These are phyloP conservation scores for Torulaspora indica DNA, from an alignment of 805 yeast species.

Conservation along the genomic window DNA sequence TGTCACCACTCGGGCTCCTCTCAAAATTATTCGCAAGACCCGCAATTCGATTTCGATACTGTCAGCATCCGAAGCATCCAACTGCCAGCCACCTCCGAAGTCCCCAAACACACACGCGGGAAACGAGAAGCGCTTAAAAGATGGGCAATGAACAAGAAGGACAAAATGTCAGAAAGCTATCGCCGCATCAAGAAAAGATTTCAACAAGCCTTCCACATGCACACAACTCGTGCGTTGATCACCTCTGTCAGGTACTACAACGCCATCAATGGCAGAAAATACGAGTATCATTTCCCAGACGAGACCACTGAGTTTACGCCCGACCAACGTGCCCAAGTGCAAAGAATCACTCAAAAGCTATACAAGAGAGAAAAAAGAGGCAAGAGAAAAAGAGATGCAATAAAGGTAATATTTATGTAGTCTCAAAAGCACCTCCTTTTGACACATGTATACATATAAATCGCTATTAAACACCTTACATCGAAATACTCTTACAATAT, in stretches of 20 bases:
- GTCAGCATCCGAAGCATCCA: slow-evolving; percentile 3
- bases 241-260: slow-evolving; percentile 15
- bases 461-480: no score
- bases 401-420: slow-evolving; percentile 13
- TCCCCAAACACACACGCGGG: background rate
- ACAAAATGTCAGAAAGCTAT: slow-evolving; percentile 5
- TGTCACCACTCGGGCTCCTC: background rate
- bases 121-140: slow-evolving; percentile 8
- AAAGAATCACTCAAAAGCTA: slow-evolving; percentile 13
- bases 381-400: slow-evolving; percentile 17
- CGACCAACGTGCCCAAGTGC: slow-evolving; percentile 9
- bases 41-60: slow-evolving; percentile 1
- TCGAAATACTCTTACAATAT: no score
- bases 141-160: slow-evolving; percentile 10
- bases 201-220: slow-evolving; percentile 6
- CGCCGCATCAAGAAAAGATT: slow-evolving; percentile 6
- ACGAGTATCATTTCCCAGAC: slow-evolving; percentile 9
- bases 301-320: slow-evolving; percentile 9
- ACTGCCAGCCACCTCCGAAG: background rate
- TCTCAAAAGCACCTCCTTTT: background rate
- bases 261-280: slow-evolving; percentile 5
- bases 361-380: slow-evolving; percentile 17
- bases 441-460: background rate
- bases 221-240: slow-evolving; percentile 9
- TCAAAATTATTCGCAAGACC: background rate